Conservation (phyloP, 768 basidiomycete species). For the button mushroom (Agaricus bisporus) region DNA sequence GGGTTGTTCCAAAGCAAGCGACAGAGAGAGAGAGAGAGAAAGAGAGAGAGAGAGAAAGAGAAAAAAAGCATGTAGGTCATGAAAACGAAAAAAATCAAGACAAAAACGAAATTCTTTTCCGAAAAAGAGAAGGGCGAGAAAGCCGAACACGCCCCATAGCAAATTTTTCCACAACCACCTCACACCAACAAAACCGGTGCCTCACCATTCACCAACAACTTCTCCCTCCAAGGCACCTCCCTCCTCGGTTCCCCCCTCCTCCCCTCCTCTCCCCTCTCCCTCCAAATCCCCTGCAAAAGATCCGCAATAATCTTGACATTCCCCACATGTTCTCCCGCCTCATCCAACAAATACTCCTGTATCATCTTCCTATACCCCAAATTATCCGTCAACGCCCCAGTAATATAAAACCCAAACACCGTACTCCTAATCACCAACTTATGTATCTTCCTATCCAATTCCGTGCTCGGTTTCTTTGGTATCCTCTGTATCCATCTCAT, state of each 20-base stretch:
- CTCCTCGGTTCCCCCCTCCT: background rate
- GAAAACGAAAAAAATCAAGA: background rate
- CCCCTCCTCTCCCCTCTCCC: constrained; percentile 21
- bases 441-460: constrained; percentile 22
- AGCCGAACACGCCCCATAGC: no score
- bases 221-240: constrained; percentile 49
- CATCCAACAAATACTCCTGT: constrained; percentile 38
- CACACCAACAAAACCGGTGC: constrained; percentile 39
- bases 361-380: constrained; percentile 35
- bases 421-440: constrained; percentile 67
- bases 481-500: constrained; percentile 39
- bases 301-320: constrained; percentile 52
- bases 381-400: constrained; percentile 62
- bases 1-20: no score
- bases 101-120: no score
- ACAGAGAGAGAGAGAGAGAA: no score
- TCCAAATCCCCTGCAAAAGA: constrained; percentile 59
- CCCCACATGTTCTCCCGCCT: constrained; percentile 49
- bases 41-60: no score
- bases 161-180: constrained; percentile 1
- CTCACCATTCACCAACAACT: constrained; percentile 39
- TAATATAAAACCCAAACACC: constrained; percentile 72
- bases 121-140: no score
- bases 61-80: no score
- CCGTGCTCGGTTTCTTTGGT: constrained; percentile 21